Conservation (phyloP, 306 rosid species). For the Ziziphus jujuba region DNA sequence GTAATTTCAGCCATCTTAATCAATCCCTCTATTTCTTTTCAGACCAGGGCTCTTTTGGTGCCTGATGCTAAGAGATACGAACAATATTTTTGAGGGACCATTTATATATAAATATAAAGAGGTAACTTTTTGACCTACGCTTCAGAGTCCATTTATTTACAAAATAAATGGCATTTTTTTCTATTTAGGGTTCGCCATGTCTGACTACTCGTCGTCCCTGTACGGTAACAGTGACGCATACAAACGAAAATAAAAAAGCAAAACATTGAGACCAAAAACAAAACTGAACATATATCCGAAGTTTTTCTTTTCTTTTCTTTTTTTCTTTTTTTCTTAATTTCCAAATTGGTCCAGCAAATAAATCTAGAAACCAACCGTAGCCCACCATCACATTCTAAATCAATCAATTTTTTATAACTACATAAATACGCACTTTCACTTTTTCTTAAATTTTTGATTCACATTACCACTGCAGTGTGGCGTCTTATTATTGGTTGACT, state of each 20-base stretch:
- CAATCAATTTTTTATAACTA: no score
- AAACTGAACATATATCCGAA: background rate
- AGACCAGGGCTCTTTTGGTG: background rate
- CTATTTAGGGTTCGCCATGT: conserved; percentile 18
- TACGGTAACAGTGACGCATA: background rate
- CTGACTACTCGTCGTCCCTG: background rate
- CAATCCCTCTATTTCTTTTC: background rate
- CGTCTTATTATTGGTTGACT: no score
- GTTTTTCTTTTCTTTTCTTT: background rate
- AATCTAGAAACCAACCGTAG: background rate
- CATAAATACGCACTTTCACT: no score
- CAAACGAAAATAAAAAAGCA: background rate
- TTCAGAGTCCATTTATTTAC: no score
- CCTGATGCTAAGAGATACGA: background rate
- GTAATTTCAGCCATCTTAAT: conserved; percentile 17
- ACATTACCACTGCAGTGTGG: no score
- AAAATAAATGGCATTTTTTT: background rate
- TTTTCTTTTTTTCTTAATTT: no score
- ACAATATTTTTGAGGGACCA: background rate
- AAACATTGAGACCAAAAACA: background rate
- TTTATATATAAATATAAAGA: background rate
- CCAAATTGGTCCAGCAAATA: background rate
- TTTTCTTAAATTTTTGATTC: no score
- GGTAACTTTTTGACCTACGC: background rate
- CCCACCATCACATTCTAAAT: background rate